A percentile compares a stretch with the other conserved stretches of the same genome.
Conservation (phyloP, 345 rosid genomes). For the Citrus sinensis region DVS_A1.0 CM039167.1:16483501-16484000, state of each 20-base stretch:
- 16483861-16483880: not conserved
- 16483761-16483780: too few species aligned
- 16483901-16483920: not conserved
- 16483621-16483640: constrained; percentile 39
- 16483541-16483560: not conserved
- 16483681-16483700: not conserved
- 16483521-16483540: not conserved
- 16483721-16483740: not conserved
- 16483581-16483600: constrained; percentile 38
- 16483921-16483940: not conserved
- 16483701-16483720: not conserved
- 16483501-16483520: not conserved
- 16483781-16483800: not conserved
- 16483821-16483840: not conserved
- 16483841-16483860: not conserved
- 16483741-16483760: too few species aligned
- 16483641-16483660: not conserved
- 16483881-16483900: not conserved
- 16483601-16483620: constrained; percentile 31
- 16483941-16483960: not conserved
- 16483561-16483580: not conserved
- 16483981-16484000: constrained; percentile 1
- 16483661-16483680: constrained; percentile 11
- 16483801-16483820: not conserved
- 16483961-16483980: not conserved